These are phyloP conservation scores for Lumnitzera racemosa DNA, from an alignment of 345 rosid species.

Conservation along the genomic window DNA sequence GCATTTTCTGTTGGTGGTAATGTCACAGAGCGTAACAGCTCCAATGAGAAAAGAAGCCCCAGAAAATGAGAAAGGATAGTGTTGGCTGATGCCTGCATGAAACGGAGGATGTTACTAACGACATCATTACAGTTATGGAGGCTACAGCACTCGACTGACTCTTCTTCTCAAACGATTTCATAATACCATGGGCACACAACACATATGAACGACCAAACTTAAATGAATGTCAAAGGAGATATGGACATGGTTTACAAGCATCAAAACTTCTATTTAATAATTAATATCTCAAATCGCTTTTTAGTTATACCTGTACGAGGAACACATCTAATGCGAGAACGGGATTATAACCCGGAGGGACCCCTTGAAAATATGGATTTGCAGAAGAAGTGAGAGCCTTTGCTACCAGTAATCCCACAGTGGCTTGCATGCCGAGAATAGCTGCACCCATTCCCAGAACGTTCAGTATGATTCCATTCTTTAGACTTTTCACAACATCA, in stretches of 20 bases:
- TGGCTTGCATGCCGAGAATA: slow-evolving; percentile 94
- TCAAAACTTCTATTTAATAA: background rate
- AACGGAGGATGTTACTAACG: background rate
- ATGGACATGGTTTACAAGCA: no score
- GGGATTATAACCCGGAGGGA: slow-evolving; percentile 72
- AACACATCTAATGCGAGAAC: slow-evolving; percentile 93
- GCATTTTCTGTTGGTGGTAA: slow-evolving; percentile 49
- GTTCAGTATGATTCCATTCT: slow-evolving; percentile 74
- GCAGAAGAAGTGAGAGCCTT: slow-evolving; percentile 90
- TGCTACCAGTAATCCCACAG: slow-evolving; percentile 79
- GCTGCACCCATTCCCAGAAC: slow-evolving; percentile 93
- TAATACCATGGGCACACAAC: no score
- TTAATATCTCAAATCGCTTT: background rate
- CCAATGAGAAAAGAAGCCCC: slow-evolving; percentile 83
- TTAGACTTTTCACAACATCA: slow-evolving; percentile 88
- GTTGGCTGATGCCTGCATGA: slow-evolving; percentile 87
- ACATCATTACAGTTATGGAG: background rate
- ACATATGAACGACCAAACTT: no score
- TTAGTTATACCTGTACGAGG: slow-evolving; percentile 72
- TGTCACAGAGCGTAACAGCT: slow-evolving; percentile 86
- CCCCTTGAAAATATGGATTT: slow-evolving; percentile 78
- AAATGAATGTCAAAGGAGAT: no score
- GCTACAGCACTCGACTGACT: background rate
- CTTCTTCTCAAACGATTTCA: no score
- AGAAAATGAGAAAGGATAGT: slow-evolving; percentile 92